Conservation (phyloP, 2,329 filamentous ascomycete genomes). For the Juglanconis sp. region DNA sequence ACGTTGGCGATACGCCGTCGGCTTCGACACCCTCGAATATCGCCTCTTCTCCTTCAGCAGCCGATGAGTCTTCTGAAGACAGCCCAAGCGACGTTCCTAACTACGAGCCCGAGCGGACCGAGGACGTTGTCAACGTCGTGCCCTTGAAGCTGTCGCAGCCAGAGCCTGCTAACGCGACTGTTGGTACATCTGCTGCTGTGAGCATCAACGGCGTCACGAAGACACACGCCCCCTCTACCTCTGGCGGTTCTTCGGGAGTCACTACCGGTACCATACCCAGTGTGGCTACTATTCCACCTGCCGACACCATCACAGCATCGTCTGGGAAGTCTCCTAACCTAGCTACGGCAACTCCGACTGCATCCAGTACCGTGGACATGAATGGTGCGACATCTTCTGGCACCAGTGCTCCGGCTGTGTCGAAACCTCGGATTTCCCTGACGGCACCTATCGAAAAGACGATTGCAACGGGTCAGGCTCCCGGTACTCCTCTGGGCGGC, state of each 20-base stretch:
- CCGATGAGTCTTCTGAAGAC: conserved; percentile 7
- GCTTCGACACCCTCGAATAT: conserved; percentile 17
- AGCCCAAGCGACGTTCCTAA: conserved; percentile 11
- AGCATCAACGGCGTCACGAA: not conserved
- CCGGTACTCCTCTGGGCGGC: conserved; percentile 25
- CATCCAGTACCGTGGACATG: not conserved
- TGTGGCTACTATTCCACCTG: not conserved
- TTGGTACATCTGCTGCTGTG: not conserved
- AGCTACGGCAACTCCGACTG: not conserved
- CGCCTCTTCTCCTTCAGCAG: conserved; percentile 3
- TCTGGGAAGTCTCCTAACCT: not conserved
- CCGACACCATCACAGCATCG: not conserved
- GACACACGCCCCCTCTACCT: not conserved
- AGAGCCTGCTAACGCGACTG: not conserved
- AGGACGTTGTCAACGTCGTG: conserved; percentile 16
- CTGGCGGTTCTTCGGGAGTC: not conserved
- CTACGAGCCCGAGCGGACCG: conserved; percentile 13
- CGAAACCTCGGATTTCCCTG: conserved; percentile 1
- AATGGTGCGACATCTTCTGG: not conserved
- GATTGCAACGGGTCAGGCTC: conserved; percentile 21
- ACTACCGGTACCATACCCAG: not conserved
- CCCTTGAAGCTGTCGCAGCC: conserved; percentile 8
- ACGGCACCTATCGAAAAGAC: conserved; percentile 10
- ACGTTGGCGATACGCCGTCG: conserved; percentile 27
- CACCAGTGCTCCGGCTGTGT: not conserved